Conservation (phyloP, 805 yeast species). For the Yarrowia sp. region DNA sequence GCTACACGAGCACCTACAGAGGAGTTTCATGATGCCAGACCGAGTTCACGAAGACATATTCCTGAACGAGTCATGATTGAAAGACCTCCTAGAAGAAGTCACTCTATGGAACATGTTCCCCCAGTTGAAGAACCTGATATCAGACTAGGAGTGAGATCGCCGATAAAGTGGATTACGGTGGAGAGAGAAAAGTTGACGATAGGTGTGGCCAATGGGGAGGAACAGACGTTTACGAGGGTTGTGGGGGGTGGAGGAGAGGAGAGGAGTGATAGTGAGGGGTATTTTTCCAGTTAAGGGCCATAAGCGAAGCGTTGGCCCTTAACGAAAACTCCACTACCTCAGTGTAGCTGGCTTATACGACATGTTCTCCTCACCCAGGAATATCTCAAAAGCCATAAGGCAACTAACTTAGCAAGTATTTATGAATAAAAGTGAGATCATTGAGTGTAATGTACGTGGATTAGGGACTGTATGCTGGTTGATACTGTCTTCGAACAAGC, state of each 20-base stretch:
- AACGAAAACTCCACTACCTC: no score
- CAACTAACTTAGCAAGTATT: neutral
- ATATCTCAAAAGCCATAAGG: no score
- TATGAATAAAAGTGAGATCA: neutral
- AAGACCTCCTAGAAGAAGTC: neutral
- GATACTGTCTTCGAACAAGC: no score
- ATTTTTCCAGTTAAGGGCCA: neutral
- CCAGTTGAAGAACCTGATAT: neutral
- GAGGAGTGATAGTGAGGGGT: constrained; percentile 15
- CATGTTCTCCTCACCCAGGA: neutral
- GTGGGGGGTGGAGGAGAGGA: no score
- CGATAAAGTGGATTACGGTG: neutral
- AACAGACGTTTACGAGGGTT: neutral
- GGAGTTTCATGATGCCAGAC: neutral
- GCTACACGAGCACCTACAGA: neutral
- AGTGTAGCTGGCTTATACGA: neutral
- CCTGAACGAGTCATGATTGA: neutral
- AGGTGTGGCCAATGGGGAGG: neutral
- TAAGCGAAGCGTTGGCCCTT: no score
- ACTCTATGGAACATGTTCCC: neutral
- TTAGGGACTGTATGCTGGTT: no score
- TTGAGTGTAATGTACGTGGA: no score
- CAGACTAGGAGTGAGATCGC: neutral
- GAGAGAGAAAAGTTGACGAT: neutral
- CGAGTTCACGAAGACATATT: neutral